A percentile compares a stretch with the other conserved stretches of the same genome.
Evolutionary conservation across 441 rosid species (phyloP).

Genomic region (Brassica hybrid): DNA sequence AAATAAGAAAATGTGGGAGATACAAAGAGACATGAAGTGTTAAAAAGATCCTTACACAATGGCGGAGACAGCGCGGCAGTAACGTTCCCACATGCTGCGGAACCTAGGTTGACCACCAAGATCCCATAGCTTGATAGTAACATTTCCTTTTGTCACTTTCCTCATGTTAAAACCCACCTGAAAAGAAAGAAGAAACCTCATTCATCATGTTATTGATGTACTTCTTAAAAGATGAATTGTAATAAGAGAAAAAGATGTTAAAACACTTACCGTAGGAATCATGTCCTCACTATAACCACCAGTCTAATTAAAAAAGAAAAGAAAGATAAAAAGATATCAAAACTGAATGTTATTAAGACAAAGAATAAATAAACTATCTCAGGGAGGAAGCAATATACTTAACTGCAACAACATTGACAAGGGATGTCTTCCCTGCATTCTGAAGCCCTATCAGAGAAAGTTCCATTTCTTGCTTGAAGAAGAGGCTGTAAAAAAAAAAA

Average conservation of each 20-base stretch:
- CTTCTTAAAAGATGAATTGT: not conserved
- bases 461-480: constrained; percentile 85
- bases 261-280: constrained; percentile 68
- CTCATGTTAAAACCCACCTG: constrained; percentile 88
- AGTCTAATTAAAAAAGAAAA: constrained; percentile 50
- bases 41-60: constrained; percentile 33
- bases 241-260: not conserved
- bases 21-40: not conserved
- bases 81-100: constrained; percentile 99
- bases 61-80: constrained; percentile 48
- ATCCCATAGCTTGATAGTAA: constrained; percentile 80
- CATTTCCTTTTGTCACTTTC: constrained; percentile 80
- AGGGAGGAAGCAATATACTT: constrained; percentile 42
- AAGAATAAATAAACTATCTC: no score
- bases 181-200: not conserved
- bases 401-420: constrained; percentile 76
- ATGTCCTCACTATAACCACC: constrained; percentile 85
- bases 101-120: constrained; percentile 93
- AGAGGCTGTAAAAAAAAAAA: constrained; percentile 54
- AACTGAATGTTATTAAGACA: not conserved
- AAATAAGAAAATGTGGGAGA: not conserved
- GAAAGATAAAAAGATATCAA: constrained; percentile 27
- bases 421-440: constrained; percentile 81
- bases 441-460: constrained; percentile 79
- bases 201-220: not conserved